These are phyloP conservation scores for Peronospora farinosa DNA, from an alignment of 352 stramenopile species.

Conservation along the genomic window DNA sequence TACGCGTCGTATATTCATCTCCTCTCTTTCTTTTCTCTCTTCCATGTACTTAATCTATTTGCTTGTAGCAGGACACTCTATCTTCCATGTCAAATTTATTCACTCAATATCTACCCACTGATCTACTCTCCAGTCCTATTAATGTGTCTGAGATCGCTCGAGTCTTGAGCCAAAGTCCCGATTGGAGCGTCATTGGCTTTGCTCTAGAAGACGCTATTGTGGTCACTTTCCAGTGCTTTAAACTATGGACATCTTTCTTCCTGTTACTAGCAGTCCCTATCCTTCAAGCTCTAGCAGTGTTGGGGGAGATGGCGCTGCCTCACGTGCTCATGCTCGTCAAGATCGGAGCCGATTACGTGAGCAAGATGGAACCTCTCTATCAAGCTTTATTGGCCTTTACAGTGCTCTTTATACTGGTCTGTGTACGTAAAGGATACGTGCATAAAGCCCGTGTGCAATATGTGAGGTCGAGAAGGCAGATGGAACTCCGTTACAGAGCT, in stretches of 20 bases:
- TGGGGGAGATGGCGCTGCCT: conserved; percentile 58
- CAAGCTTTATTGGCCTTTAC: conserved; percentile 36
- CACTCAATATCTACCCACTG: conserved; percentile 11
- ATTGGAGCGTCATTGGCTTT: conserved; percentile 58
- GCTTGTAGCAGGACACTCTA: conserved; percentile 15
- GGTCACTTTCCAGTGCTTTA: conserved; percentile 53
- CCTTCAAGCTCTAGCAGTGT: conserved; percentile 27
- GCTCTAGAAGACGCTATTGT: conserved; percentile 48
- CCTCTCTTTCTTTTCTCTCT: neutral
- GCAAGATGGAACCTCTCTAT: conserved; percentile 52
- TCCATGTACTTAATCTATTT: neutral
- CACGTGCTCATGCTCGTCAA: conserved; percentile 44
- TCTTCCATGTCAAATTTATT: conserved; percentile 11
- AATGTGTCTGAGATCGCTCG: conserved; percentile 32
- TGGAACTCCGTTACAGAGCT: conserved; percentile 58
- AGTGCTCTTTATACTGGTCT: conserved; percentile 35
- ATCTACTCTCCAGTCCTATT: conserved; percentile 11
- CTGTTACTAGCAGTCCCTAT: conserved; percentile 43
- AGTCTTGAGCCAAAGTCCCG: conserved; percentile 40
- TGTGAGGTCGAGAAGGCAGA: conserved; percentile 34
- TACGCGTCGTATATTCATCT: conserved; percentile 1
- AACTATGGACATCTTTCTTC: conserved; percentile 54
- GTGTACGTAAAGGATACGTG: conserved; percentile 65
- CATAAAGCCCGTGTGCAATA: conserved; percentile 48
- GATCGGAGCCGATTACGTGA: conserved; percentile 37